A percentile compares a stretch with the other conserved stretches of the same genome.
Conservation (phyloP, 257 asterid species). For the Capsicum rhomboideum region DNA sequence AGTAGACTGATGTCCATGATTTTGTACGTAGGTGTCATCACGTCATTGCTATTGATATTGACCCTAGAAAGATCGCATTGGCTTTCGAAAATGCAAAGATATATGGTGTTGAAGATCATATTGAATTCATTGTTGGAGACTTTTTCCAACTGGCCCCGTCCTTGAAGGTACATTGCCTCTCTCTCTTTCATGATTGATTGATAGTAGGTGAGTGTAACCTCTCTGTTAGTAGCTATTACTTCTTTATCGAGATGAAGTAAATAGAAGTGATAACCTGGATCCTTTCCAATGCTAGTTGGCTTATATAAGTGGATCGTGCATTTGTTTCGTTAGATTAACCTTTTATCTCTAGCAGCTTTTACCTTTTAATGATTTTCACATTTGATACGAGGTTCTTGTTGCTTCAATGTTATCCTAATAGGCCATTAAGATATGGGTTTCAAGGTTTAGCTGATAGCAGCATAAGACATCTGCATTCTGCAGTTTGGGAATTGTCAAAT, state of each 20-base stretch:
- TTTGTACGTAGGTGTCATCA: conserved; percentile 38
- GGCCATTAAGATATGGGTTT: background rate
- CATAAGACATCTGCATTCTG: background rate
- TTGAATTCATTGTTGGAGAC: conserved; percentile 78
- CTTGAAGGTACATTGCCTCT: conserved; percentile 43
- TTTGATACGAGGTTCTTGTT: background rate
- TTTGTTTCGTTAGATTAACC: background rate
- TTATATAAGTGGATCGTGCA: background rate
- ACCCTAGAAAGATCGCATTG: conserved; percentile 50
- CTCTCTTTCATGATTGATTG: background rate
- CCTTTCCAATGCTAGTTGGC: background rate
- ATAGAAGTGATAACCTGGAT: background rate
- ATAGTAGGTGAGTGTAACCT: background rate
- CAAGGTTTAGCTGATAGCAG: background rate
- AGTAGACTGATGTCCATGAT: background rate
- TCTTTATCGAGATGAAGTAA: background rate
- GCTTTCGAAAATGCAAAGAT: conserved; percentile 72
- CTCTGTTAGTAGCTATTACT: background rate
- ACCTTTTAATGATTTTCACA: background rate
- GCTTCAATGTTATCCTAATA: background rate
- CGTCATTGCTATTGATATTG: conserved; percentile 82
- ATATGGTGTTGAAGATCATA: conserved; percentile 72
- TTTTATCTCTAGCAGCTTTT: background rate
- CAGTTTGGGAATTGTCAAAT: background rate
- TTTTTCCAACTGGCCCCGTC: conserved; percentile 76